phyloP scores from a whole-genome alignment of 176 grass and related monocot species.

The Elymus sibiricus region DNA sequence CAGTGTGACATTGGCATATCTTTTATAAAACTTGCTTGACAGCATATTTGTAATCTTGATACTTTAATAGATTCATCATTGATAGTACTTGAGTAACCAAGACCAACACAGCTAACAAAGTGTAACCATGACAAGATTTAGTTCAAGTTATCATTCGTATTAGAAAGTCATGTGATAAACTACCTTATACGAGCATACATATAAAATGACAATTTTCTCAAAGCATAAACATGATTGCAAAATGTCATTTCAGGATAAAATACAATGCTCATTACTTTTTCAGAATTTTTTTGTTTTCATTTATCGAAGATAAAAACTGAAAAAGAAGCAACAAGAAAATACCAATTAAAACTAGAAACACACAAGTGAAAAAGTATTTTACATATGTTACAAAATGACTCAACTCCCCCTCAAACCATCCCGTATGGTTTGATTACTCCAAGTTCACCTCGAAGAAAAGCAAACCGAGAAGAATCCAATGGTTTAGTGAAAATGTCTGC shows the following conservation, averaged over 20 bases:
- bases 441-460: not conserved
- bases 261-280: conserved; percentile 10
- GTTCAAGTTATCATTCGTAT: not conserved
- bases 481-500: not conserved
- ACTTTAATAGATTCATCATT: no score
- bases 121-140: no score
- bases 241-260: not conserved
- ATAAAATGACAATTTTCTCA: not conserved
- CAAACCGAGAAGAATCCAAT: conserved; percentile 8
- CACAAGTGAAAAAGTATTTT: no score
- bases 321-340: no score
- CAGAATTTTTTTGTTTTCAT: not conserved
- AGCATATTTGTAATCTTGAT: no score
- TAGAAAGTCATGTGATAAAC: not conserved
- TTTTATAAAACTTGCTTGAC: not conserved
- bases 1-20: not conserved
- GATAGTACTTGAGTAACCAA: no score
- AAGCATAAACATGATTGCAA: no score
- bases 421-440: not conserved
- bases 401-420: no score
- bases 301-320: not conserved
- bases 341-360: no score
- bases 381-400: no score
- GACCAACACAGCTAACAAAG: not conserved
- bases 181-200: not conserved